phyloP scores from a whole-genome alignment of 148 eudicot genomes.

The Tetragonia tetragonoides region DNA sequence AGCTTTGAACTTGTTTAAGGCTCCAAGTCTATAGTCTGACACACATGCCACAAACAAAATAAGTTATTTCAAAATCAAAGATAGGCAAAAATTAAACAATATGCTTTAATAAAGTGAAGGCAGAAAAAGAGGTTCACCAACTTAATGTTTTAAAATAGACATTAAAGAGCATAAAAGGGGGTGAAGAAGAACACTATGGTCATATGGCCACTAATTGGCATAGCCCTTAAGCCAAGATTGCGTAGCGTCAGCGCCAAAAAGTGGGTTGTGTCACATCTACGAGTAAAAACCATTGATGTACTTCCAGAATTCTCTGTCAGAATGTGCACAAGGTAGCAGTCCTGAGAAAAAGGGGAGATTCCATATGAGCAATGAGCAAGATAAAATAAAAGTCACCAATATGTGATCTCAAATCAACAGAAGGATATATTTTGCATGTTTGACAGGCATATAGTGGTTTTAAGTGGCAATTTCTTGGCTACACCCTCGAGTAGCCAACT shows the following conservation, averaged over 20 bases:
- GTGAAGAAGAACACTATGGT: neutral
- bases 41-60: neutral
- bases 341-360: constrained; percentile 32
- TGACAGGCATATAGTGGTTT: no score
- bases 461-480: no score
- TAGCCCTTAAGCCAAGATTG: constrained; percentile 76
- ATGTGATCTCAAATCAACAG: no score
- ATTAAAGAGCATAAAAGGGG: neutral
- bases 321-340: constrained; percentile 76
- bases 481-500: no score
- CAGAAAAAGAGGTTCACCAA: no score
- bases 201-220: constrained; percentile 78
- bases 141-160: no score
- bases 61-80: neutral
- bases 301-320: constrained; percentile 66
- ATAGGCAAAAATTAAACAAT: neutral
- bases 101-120: neutral
- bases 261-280: constrained; percentile 70
- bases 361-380: neutral
- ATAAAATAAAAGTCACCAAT: neutral
- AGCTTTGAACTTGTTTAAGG: constrained; percentile 78
- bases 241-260: constrained; percentile 67
- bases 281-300: constrained; percentile 79
- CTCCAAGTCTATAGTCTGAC: constrained; percentile 84
- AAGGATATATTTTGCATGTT: no score